Base-by-base conservation (phyloP, 2,329 filamentous ascomycete genomes). In the Teratosphaeria viscida region DNA sequence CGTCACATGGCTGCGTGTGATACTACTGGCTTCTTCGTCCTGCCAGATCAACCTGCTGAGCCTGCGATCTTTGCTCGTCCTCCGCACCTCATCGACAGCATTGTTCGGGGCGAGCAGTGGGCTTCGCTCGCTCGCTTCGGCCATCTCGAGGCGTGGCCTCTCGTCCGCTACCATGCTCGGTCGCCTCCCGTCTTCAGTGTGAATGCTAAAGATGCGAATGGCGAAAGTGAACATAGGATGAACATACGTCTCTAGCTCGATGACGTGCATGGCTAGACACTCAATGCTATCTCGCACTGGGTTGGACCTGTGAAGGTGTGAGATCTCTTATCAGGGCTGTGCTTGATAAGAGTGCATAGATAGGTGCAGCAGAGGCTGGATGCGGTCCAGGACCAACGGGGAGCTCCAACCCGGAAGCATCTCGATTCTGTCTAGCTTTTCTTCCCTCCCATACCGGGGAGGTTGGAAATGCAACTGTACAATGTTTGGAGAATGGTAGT, bases 21-120 rank as follows among this genome's bases (percentile, higher is more conserved):
- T 68, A 11, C 78, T 80, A 37, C 74, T 69, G 39, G 73, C 73
- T 58, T 74, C 73, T 56, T 76, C 73, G 59, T 78, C 72, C 7
- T 73, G 71, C 56, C 72, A 72, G 26, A 59, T 53, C 2, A 76
- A 60, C 55, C 67, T 68, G 55, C 65, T 73, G 35, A 74, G 55
- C 37, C 73, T 66, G n/a, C 65, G 63, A 55, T 72, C 54, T 54
- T 32, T 59, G 35, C 27, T 23, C 53, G 11, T 16, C 16, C 26
- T 16, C 19, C 35, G 34, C 37, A 32, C n/a, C 57, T 54, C 34
- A 57, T 54, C 32, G 23, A 16, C 43, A 23, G 16, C 43, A 49
- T 49, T 23, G 23, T 61, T 5, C 2, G 35, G 47, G 3, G 26
- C 19, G 8, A 62, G 58, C 35, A 61, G 56, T 14, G 59, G 59